Conservation (phyloP, 495 filamentous ascomycete species). For the Cenococcum geophilum region DNA sequence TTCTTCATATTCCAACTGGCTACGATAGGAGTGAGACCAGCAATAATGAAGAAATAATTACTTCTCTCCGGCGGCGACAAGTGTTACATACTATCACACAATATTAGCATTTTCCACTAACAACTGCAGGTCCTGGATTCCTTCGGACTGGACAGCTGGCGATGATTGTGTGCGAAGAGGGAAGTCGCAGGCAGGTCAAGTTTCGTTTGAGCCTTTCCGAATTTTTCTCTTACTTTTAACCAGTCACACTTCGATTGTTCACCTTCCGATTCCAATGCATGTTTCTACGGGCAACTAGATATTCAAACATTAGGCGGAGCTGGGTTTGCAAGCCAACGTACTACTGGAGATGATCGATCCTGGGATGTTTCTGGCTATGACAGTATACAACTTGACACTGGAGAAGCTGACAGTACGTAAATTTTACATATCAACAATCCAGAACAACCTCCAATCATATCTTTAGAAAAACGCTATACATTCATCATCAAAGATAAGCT, state of each 20-base stretch:
- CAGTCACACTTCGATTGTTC: slow-evolving; percentile 47
- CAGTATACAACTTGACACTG: slow-evolving; percentile 34
- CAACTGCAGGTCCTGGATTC: slow-evolving; percentile 51
- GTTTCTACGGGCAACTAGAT: slow-evolving; percentile 65
- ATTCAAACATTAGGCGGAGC: slow-evolving; percentile 70
- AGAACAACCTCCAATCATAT: slow-evolving; percentile 11
- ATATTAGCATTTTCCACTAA: neutral
- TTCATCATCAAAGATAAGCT: slow-evolving; percentile 66
- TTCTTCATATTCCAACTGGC: neutral
- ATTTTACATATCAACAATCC: slow-evolving; percentile 19
- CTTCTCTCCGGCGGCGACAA: slow-evolving; percentile 45
- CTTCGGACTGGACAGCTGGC: slow-evolving; percentile 55
- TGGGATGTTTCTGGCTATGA: slow-evolving; percentile 39
- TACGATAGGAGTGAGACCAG: neutral
- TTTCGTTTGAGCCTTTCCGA: neutral
- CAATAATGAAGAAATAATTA: slow-evolving; percentile 14
- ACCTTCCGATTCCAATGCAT: slow-evolving; percentile 32
- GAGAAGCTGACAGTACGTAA: slow-evolving; percentile 37
- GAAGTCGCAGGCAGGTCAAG: slow-evolving; percentile 40
- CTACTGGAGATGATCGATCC: slow-evolving; percentile 35
- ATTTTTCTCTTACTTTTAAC: slow-evolving; percentile 15
- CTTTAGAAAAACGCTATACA: slow-evolving; percentile 55
- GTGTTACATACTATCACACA: slow-evolving; percentile 33
- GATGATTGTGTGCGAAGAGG: slow-evolving; percentile 75
- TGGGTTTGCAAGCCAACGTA: slow-evolving; percentile 75